Evolutionary conservation across 2,329 filamentous ascomycete species (phyloP), one percentile per base, ranked within the genome.

Genomic region (Botrytis tulipae): DNA sequence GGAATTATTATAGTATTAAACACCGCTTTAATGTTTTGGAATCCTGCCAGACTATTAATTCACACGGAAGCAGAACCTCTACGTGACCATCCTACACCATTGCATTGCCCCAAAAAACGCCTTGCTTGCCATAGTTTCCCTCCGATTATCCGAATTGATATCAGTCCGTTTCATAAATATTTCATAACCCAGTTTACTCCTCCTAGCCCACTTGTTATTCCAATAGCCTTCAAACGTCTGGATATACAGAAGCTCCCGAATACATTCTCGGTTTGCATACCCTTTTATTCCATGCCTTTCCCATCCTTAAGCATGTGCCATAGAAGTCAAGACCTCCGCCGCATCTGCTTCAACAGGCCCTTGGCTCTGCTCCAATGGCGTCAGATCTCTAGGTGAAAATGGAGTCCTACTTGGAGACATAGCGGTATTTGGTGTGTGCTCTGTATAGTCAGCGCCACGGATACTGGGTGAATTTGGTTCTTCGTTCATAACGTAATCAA

Each of bases 321-420:
- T 74, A 57, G 76, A 78, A 25, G 79, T 76, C 25, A 80, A 72
- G 51, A 79, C 76, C 7, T 77, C 76, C 3, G 79, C 78, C 9
- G 78, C 77, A 42, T 80, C 78, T 74, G 74, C 74, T 66, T 76
- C 48, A 12, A 69, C 37, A 59, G 66, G 66, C 32, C 66, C 66
- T 40, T 57, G 46, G 16, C 65, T 67, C 46, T 77, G 77, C 25
- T 67, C 71, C 40, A 74, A 74, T 18, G 68, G 48, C 10, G 71
- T 69, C 32, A 48, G 18, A 51, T 73, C 54, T n/a, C 63, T 59
- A 40, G 71, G 63, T 29, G 63, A 73, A 29, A 73, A 61, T 10
- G 71, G 48, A 40, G 71, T 73, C 10, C 63, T 65, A 29, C 70
- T 66, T 46, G 73, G 72, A 54, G 67, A 71, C 72, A 71, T 73